Base-by-base conservation (phyloP, 2,329 filamentous ascomycete genomes). In the Fusarium robinianum region DNA sequence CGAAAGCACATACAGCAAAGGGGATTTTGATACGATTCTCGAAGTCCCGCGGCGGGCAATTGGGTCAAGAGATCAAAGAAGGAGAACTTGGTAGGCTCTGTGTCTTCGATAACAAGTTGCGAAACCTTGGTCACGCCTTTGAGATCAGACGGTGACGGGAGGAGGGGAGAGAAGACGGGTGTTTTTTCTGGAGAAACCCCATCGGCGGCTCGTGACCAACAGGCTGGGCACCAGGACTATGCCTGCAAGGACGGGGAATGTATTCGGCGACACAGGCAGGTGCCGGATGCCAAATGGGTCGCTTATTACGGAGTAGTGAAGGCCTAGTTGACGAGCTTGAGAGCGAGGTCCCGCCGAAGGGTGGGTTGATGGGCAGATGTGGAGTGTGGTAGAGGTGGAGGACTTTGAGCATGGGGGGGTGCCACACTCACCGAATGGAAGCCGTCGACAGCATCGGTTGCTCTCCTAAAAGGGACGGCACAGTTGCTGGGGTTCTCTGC, bases 311-410 rank as follows among this genome's bases (percentile, higher is more conserved):
- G 55, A 51, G 55, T 52, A 57, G 54, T 44, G 35, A 49, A 37
- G 47, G 46, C 51, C 47, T 61, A 60, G 56, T 44, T 48, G 41
- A 31, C 34, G 54, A 44, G 47, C 48, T 57, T 58, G 47, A 17
- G 53, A 60, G 57, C 58, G 55, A 61, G 53, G 58, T 61, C 58
- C 58, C 58, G 58, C 58, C 58, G 58, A 61, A 19, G 46, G 58
- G 55, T 55, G 58, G 57, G 56, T 61, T 51, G 57, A 57, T 53
- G 56, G 50, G 56, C 53, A 62, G 58, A 60, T 58, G 58, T 58
- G 58, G 58, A 60, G 52, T 46, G 53, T 49, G 52, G 52, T 49
- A 55, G 49, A 55, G 52, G 52, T 60, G 57, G 58, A 54, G 55
- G 49, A 58, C 46, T 55, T 55, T 45, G 41, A 44, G 41, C 49